phyloP scores from a whole-genome alignment of 495 filamentous ascomycete species.

The Neurospora africana region DNA sequence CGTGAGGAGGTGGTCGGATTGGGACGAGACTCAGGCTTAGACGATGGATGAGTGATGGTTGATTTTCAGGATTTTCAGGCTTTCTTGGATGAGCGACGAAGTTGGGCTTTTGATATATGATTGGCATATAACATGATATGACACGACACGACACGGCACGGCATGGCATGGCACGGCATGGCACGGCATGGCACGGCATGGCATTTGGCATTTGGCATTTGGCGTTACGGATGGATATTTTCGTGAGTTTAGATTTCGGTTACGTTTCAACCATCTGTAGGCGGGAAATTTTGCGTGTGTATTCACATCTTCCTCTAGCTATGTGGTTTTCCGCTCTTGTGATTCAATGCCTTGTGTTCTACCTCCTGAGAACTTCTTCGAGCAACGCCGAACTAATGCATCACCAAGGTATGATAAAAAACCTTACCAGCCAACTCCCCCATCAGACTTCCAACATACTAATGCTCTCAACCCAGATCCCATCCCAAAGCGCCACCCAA shows the following conservation, averaged over 20 bases:
- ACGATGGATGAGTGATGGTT: neutral
- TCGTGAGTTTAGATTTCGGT: neutral
- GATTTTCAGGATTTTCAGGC: neutral
- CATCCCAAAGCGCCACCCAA: neutral
- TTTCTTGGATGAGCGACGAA: neutral
- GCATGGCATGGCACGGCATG: no score
- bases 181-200: no score
- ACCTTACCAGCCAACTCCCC: neutral
- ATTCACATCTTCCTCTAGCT: neutral
- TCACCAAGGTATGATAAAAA: neutral
- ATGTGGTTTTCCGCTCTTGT: neutral
- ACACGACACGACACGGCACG: neutral
- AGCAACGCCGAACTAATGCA: neutral
- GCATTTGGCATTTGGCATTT: neutral
- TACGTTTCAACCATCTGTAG: neutral
- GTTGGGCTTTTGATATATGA: neutral
- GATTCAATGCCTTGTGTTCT: neutral
- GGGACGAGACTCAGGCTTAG: constrained; percentile 42
- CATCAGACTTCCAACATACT: neutral
- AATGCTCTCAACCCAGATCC: neutral
- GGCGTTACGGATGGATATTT: neutral
- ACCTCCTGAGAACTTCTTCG: neutral
- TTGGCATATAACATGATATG: neutral
- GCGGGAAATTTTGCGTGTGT: neutral
- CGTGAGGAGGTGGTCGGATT: constrained; percentile 76